These are phyloP conservation scores for Phytophthora hybrid DNA, from an alignment of 352 stramenopile genomes.

Conservation along the genomic window DNA sequence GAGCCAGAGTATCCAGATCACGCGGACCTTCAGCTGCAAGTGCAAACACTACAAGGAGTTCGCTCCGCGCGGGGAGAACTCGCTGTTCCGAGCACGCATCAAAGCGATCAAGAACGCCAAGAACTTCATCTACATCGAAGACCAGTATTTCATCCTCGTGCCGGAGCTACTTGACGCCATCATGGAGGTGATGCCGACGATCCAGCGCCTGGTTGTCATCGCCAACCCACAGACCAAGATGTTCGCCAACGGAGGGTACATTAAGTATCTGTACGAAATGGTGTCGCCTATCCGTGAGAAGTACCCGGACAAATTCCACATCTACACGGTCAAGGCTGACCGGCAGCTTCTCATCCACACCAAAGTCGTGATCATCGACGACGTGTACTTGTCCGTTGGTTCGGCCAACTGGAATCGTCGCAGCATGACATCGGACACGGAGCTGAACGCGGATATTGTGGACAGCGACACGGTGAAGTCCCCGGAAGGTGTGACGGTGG, in stretches of 20 bases:
- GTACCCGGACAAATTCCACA: slow-evolving; percentile 35
- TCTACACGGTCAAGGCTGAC: slow-evolving; percentile 47
- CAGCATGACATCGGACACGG: slow-evolving; percentile 58
- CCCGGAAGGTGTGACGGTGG: slow-evolving; percentile 45
- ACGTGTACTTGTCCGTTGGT: slow-evolving; percentile 66
- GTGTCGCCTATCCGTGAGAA: slow-evolving; percentile 50
- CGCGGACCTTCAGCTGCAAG: slow-evolving; percentile 35
- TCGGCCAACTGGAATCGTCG: slow-evolving; percentile 73
- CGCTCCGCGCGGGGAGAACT: slow-evolving; percentile 29
- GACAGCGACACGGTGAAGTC: slow-evolving; percentile 40
- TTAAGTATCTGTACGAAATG: slow-evolving; percentile 68
- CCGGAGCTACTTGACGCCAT: slow-evolving; percentile 33
- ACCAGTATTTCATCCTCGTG: slow-evolving; percentile 36
- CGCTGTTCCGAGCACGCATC: slow-evolving; percentile 28
- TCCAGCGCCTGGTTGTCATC: slow-evolving; percentile 62
- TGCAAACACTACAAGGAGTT: slow-evolving; percentile 33
- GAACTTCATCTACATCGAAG: slow-evolving; percentile 40
- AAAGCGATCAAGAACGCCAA: slow-evolving; percentile 39
- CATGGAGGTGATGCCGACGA: slow-evolving; percentile 51
- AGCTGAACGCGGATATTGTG: slow-evolving; percentile 65
- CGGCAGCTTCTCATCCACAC: slow-evolving; percentile 58
- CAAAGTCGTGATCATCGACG: slow-evolving; percentile 65
- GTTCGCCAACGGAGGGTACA: slow-evolving; percentile 41
- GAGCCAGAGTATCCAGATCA: slow-evolving; percentile 33
- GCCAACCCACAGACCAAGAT: slow-evolving; percentile 42